Percentiles rank a stretch among this genome's conserved stretches.
These are phyloP conservation scores for Populus euphratica DNA, from an alignment of 345 rosid species.

Conservation along the genomic window DNA sequence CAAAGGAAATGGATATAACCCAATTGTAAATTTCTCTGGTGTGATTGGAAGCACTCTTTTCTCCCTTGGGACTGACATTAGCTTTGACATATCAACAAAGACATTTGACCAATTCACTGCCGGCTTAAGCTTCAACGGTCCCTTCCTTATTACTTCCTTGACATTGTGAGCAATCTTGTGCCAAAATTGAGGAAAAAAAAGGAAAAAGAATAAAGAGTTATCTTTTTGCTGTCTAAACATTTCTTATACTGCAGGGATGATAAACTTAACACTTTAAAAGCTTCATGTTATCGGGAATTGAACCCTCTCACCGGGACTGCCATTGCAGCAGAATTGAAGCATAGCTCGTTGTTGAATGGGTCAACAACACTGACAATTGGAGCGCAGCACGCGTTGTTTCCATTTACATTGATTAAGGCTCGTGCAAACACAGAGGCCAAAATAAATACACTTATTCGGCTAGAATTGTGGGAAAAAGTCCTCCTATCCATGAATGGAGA, in stretches of 20 bases:
- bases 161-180: slow-evolving; percentile 37
- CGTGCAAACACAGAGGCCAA: slow-evolving; percentile 35
- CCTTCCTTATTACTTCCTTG: slow-evolving; percentile 39
- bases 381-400: slow-evolving; percentile 34
- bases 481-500: slow-evolving; percentile 39
- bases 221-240: neutral
- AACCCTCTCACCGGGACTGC: slow-evolving; percentile 37
- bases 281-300: slow-evolving; percentile 34
- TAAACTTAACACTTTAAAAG: slow-evolving; percentile 28
- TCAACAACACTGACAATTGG: slow-evolving; percentile 37
- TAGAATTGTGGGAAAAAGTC: slow-evolving; percentile 32
- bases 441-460: slow-evolving; percentile 37
- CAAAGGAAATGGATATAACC: slow-evolving; percentile 30
- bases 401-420: slow-evolving; percentile 44
- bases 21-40: slow-evolving; percentile 39
- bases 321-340: slow-evolving; percentile 52
- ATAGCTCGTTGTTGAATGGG: slow-evolving; percentile 13
- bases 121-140: slow-evolving; percentile 40
- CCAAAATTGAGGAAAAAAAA: neutral
- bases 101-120: slow-evolving; percentile 30
- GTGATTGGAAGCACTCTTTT: slow-evolving; percentile 35
- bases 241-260: slow-evolving; percentile 42
- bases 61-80: slow-evolving; percentile 39
- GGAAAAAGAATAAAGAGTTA: neutral
- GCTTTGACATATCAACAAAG: slow-evolving; percentile 26